phyloP scores from a whole-genome alignment of 352 stramenopile genomes.

The Phytophthora podocarpi region DNA sequence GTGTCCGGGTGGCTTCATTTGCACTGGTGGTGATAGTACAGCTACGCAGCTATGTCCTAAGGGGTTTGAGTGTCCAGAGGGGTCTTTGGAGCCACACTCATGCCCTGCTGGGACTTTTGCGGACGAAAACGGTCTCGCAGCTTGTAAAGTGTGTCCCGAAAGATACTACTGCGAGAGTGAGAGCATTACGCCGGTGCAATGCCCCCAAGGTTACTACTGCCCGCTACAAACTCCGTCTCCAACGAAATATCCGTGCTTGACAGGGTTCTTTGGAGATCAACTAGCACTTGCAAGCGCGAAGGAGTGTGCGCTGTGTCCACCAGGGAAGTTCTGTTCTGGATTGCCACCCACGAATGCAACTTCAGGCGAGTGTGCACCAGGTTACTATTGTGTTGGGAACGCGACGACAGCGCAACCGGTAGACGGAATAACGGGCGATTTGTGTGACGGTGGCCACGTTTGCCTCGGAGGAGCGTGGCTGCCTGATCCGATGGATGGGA shows the following conservation, averaged over 20 bases:
- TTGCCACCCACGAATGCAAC: conserved; percentile 49
- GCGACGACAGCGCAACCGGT: conserved; percentile 42
- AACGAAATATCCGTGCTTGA: conserved; percentile 59
- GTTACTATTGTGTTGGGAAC: conserved; percentile 69
- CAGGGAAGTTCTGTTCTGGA: conserved; percentile 85
- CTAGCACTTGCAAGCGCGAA: conserved; percentile 36
- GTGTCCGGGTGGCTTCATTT: conserved; percentile 67
- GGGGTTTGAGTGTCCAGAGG: conserved; percentile 78
- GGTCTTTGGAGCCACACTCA: conserved; percentile 46
- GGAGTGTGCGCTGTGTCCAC: conserved; percentile 62
- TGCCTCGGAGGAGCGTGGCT: conserved; percentile 68
- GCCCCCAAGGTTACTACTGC: conserved; percentile 82
- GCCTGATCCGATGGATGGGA: conserved; percentile 52
- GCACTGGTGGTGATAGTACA: conserved; percentile 59
- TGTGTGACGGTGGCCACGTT: conserved; percentile 60
- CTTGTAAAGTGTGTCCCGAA: conserved; percentile 78
- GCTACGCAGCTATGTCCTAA: conserved; percentile 60
- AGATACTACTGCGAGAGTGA: conserved; percentile 71
- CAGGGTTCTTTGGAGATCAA: conserved; percentile 66
- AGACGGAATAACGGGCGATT: conserved; percentile 50
- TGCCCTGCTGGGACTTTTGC: conserved; percentile 79
- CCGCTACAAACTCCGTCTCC: conserved; percentile 47
- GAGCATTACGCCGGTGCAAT: conserved; percentile 48
- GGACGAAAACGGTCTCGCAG: conserved; percentile 51
- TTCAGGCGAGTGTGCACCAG: conserved; percentile 65